Base-by-base conservation (phyloP, 2,329 filamentous ascomycete genomes). In the Fusarium tupiense region DNA sequence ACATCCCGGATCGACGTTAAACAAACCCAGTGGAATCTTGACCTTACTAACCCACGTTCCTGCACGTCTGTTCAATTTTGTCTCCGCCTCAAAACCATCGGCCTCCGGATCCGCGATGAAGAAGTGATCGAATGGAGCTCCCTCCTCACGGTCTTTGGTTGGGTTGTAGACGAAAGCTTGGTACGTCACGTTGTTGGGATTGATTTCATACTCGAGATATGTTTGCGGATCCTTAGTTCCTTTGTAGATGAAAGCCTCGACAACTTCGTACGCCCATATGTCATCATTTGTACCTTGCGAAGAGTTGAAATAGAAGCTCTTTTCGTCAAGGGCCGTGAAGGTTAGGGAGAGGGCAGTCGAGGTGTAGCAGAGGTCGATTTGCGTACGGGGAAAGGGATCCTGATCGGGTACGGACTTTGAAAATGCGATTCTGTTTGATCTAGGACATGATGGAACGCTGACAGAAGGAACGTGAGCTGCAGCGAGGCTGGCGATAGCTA, bases 131-230 rank as follows among this genome's bases (percentile, higher is more conserved):
- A 87, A 84, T 0, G 86, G 81, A 16, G 84, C 81, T 26, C 82
- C 84, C 2, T 75, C 61, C 5, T 81, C 80, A 33, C 86, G 83
- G 20, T 83, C 81, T 72, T 87, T 87, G 73, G 84, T 83, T 8
- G 85, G 86, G 74, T 88, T 88, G 80, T 85, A 87, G 73, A 88
- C 83, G 67, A 87, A 85, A 14, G 86, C 84, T 71, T 87, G 85
- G 80, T 85, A 88, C 29, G 86, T 88, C 60, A 85, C 82, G 67
- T 88, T 88, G 81, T 86, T 85, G 57, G 86, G 86, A 75, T 78
- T 86, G 47, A 88, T 83, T 77, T 88, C 86, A 73, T 86, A 86
- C 79, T 88, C 86, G 66, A 88, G 80, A 74, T 88, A 88, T 4
- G 83, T 85, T 78, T 84, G 81, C 2, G 86, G 86, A 76, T 87